Evolutionary conservation across 2,329 filamentous ascomycete genomes (phyloP).

Genomic region (Cryoendolithus antarcticus): DNA sequence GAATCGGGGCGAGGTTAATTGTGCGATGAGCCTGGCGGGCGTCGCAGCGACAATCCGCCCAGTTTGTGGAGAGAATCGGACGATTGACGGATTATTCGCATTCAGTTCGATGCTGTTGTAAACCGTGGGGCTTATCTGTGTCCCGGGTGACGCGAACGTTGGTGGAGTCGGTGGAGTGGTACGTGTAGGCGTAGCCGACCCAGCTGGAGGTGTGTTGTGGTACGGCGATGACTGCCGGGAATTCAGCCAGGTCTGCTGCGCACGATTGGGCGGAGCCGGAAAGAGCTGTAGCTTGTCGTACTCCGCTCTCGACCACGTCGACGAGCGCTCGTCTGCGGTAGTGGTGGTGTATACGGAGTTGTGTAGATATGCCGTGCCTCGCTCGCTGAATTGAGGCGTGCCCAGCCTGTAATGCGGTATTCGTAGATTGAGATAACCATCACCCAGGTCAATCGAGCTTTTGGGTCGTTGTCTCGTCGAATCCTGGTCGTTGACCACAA

Average conservation of each 20-base stretch:
- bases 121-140: conserved; percentile 32
- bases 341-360: conserved; percentile 63
- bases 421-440: conserved; percentile 16
- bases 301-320: conserved; percentile 42
- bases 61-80: conserved; percentile 62
- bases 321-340: conserved; percentile 54
- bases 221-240: too few species aligned
- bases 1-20: conserved; percentile 92
- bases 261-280: conserved; percentile 26
- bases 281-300: conserved; percentile 26
- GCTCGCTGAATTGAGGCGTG: conserved; percentile 64
- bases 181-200: background rate
- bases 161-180: background rate
- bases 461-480: conserved; percentile 13
- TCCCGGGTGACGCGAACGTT: background rate
- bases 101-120: conserved; percentile 72
- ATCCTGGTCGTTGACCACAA: conserved; percentile 14
- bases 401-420: conserved; percentile 81
- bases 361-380: conserved; percentile 64
- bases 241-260: background rate
- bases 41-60: conserved; percentile 79
- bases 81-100: conserved; percentile 69
- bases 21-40: conserved; percentile 78
- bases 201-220: too few species aligned
- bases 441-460: conserved; percentile 16